Base-by-base conservation (phyloP, 2,329 filamentous ascomycete genomes). In the Colletotrichum cuscutae region DNA sequence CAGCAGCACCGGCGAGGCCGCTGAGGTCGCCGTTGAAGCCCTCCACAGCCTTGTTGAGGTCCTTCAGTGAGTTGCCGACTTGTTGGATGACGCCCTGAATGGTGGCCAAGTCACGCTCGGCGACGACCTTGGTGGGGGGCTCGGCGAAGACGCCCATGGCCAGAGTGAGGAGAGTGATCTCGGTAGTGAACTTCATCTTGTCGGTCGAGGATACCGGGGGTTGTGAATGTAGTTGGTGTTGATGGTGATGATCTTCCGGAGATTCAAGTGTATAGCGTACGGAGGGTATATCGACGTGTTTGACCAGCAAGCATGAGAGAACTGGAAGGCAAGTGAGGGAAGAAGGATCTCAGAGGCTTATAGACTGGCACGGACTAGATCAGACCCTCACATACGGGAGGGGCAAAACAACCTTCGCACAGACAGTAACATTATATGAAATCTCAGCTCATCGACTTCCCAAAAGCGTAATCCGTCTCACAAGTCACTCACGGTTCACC, bases 11-110 rank as follows among this genome's bases (percentile, higher is more conserved):
- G 59, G 75, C 62, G 26, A 79, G 68, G 9, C 37, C 22, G 19
- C 61, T 46, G 9, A 76, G 54, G 68, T 80, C 73, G 32, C 77
- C 77, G 54, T 62, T 73, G 76, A 78, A 80, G 59, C 53, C 59
- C n/a, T 77, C 74, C 68, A 77, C 70, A 24, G 78, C 77, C 9
- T 56, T 76, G 74, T 75, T 74, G 12, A 80, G 65, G 22, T 30
- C n/a, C 8, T 75, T 74, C 61, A 80, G 75, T 65, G 62, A 63
- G 28, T 65, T 72, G 53, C 65, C 66, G 22, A 77, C 75, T 15
- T 66, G 57, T n/a, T 46, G 49, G 19, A 77, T 68, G 57, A 77
- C 74, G 52, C 59, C 60, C 15, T 66, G 64, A 57, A 76, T 72
- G 46, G 70, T 69, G 46, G 72, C 62, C 42, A 74, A 59, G 63